A percentile compares a stretch with the other conserved stretches of the same genome.
Evolutionary conservation across 768 basidiomycete species (phyloP).

Genomic region (Mycena floridula): DNA sequence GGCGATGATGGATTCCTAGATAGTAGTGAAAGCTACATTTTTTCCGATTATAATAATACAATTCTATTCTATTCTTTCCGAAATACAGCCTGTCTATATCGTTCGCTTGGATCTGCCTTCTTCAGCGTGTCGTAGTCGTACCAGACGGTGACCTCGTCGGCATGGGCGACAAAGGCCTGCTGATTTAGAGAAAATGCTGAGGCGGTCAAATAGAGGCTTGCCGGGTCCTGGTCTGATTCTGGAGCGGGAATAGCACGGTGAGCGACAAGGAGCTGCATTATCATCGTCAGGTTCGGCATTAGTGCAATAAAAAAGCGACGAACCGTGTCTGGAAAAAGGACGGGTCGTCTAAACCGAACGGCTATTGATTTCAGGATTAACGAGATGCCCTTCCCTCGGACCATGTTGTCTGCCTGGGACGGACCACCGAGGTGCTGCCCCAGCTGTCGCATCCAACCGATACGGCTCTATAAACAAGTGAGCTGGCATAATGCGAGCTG

Average conservation of each 20-base stretch:
- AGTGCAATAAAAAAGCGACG: conserved; percentile 13
- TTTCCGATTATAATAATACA: conserved; percentile 2
- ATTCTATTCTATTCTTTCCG: background rate
- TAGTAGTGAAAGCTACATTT: conserved; percentile 64
- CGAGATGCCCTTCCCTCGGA: conserved; percentile 59
- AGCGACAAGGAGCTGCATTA: conserved; percentile 53
- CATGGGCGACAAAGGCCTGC: conserved; percentile 55
- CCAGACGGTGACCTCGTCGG: conserved; percentile 66
- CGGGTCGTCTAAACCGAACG: conserved; percentile 63
- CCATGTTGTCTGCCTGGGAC: conserved; percentile 46
- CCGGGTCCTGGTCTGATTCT: conserved; percentile 15
- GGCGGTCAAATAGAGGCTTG: conserved; percentile 45
- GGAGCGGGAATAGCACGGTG: conserved; percentile 39
- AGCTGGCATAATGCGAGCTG: conserved; percentile 1
- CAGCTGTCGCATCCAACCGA: conserved; percentile 57
- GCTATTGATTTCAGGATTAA: conserved; percentile 69
- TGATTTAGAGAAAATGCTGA: conserved; percentile 63
- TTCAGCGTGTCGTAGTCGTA: conserved; percentile 66
- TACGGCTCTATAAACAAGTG: conserved; percentile 47
- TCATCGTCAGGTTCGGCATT: background rate
- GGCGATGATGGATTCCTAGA: conserved; percentile 71
- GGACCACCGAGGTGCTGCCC: conserved; percentile 57
- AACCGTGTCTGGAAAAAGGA: conserved; percentile 73
- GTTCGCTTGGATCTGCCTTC: conserved; percentile 59
- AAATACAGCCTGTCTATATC: conserved; percentile 27